Evolutionary conservation across 148 eudicot genomes (phyloP).

Genomic region (Fagopyrum homotropicum): DNA sequence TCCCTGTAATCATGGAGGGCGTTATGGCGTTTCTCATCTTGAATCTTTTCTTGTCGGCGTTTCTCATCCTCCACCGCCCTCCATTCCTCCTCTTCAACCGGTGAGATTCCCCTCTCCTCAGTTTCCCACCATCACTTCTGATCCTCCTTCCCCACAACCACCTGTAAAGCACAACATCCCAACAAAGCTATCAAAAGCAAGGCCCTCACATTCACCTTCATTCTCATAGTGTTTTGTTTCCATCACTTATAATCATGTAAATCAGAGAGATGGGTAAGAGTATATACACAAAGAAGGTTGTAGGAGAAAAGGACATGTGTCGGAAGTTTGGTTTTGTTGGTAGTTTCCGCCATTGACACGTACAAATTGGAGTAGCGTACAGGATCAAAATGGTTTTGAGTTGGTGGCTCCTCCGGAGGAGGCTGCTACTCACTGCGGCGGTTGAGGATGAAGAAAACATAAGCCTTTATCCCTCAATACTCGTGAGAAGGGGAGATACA

Average conservation of each 20-base stretch:
- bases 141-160: conserved; percentile 14
- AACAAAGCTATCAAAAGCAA: conserved; percentile 24
- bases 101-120: neutral
- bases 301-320: conserved; percentile 37
- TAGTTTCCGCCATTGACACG: neutral
- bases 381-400: too few species aligned
- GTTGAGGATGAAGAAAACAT: neutral
- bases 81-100: too few species aligned
- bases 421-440: too few species aligned
- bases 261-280: conserved; percentile 3
- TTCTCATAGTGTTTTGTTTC: neutral
- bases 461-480: conserved; percentile 9
- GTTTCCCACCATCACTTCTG: conserved; percentile 12
- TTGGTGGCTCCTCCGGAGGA: too few species aligned
- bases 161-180: conserved; percentile 26
- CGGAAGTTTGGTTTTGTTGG: neutral
- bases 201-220: conserved; percentile 20
- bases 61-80: too few species aligned
- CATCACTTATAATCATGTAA: neutral
- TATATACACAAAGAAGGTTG: conserved; percentile 23
- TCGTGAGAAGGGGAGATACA: neutral
- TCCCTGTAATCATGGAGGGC: too few species aligned
- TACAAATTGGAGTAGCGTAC: neutral
- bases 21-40: too few species aligned
- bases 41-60: too few species aligned